These are phyloP conservation scores for Rhizopus sp. DNA, from an alignment of 371 early-diverging fungal genomes.

Conservation along the genomic window DNA sequence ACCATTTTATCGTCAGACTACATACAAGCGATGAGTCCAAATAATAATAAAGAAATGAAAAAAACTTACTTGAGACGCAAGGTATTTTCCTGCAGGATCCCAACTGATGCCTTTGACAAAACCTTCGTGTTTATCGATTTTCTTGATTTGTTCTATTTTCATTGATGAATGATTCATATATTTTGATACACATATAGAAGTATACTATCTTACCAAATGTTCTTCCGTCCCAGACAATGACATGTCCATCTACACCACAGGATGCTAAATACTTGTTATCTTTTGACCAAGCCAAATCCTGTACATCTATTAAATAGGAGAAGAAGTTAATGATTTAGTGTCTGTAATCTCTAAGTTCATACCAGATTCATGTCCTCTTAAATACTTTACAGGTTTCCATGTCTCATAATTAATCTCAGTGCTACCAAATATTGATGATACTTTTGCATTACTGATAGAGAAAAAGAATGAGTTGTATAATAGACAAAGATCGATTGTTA, in stretches of 20 bases:
- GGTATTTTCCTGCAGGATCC: conserved; percentile 93
- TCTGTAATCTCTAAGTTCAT: conserved; percentile 4
- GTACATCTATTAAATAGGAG: conserved; percentile 66
- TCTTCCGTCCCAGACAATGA: conserved; percentile 84
- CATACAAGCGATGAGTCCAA: neutral
- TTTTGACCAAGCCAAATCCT: conserved; percentile 94
- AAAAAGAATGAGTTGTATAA: neutral
- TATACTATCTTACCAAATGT: conserved; percentile 69
- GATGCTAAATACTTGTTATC: conserved; percentile 87
- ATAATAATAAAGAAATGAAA: neutral
- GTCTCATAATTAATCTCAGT: conserved; percentile 67
- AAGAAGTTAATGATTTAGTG: neutral
- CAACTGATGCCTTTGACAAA: conserved; percentile 97
- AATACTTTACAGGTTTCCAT: conserved; percentile 78
- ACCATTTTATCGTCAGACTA: conserved; percentile 92
- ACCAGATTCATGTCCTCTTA: conserved; percentile 94
- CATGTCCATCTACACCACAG: conserved; percentile 84
- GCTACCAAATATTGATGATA: conserved; percentile 57
- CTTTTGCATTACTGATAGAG: conserved; percentile 35
- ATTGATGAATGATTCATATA: neutral
- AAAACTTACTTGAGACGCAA: conserved; percentile 83
- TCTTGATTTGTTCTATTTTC: conserved; percentile 57
- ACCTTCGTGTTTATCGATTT: conserved; percentile 75
- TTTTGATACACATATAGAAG: neutral
- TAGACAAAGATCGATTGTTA: neutral